Percentiles rank a stretch among this genome's conserved stretches.
phyloP scores from a whole-genome alignment of 2,329 filamentous ascomycete genomes.

The Diaporthe sp. region DNA sequence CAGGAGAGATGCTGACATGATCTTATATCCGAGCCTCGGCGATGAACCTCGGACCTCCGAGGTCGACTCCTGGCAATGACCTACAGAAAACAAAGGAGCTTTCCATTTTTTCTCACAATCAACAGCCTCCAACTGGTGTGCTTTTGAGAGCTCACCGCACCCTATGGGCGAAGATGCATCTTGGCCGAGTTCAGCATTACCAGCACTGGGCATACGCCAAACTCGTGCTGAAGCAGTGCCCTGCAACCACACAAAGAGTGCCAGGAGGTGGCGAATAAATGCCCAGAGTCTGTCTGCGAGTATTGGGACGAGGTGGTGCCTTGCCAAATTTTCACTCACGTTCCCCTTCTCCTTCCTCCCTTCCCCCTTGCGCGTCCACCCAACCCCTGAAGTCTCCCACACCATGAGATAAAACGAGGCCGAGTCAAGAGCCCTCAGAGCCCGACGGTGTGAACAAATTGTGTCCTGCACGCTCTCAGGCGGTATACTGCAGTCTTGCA shows the following conservation, averaged over 20 bases:
- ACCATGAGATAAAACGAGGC: too few relatives aligned
- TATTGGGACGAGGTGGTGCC: not conserved
- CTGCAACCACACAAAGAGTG: not conserved
- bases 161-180: too few relatives aligned
- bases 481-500: not conserved
- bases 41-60: slow-evolving; percentile 14
- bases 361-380: not conserved
- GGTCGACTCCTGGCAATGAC: too few relatives aligned
- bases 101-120: too few relatives aligned
- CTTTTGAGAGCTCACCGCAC: not conserved
- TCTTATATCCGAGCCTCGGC: slow-evolving; percentile 7
- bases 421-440: not conserved
- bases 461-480: too few relatives aligned
- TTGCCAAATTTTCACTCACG: too few relatives aligned
- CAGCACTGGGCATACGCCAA: too few relatives aligned
- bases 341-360: not conserved
- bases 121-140: not conserved
- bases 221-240: not conserved
- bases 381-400: too few relatives aligned
- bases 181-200: not conserved
- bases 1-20: not conserved
- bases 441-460: not conserved
- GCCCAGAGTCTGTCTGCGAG: not conserved
- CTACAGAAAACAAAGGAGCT: not conserved
- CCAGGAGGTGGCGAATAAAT: too few relatives aligned